Conservation (phyloP, 495 filamentous ascomycete genomes). For the Ascodesmis nigricans region DNA sequence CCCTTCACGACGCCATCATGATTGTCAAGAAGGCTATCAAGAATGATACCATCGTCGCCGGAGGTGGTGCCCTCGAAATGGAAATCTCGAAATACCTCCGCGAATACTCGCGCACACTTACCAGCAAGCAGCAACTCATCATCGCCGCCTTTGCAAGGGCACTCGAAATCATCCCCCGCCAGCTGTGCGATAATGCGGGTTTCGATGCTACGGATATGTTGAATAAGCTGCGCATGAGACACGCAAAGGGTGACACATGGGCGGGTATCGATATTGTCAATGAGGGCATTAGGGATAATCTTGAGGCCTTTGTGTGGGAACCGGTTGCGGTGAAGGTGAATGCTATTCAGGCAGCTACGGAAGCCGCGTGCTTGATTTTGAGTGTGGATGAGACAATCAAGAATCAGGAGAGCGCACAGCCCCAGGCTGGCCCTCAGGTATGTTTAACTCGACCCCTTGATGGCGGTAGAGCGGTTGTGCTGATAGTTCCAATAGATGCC, state of each 20-base stretch:
- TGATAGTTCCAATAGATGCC: slow-evolving; percentile 35
- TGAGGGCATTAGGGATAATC: slow-evolving; percentile 80
- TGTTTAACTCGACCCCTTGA: neutral
- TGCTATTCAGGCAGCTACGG: slow-evolving; percentile 84
- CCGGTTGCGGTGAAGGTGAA: slow-evolving; percentile 91
- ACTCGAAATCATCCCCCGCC: slow-evolving; percentile 85
- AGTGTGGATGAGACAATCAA: slow-evolving; percentile 94
- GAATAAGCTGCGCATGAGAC: slow-evolving; percentile 82
- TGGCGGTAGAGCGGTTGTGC: slow-evolving; percentile 1
- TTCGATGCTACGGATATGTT: slow-evolving; percentile 97
- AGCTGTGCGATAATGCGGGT: slow-evolving; percentile 93
- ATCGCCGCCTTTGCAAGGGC: slow-evolving; percentile 97
- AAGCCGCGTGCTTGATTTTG: slow-evolving; percentile 84
- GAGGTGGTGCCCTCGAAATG: slow-evolving; percentile 91
- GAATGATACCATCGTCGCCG: slow-evolving; percentile 83
- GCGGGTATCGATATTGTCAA: slow-evolving; percentile 86
- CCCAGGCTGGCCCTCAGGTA: slow-evolving; percentile 39
- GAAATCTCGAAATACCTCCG: slow-evolving; percentile 77
- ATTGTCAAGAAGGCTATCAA: slow-evolving; percentile 92
- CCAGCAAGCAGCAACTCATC: slow-evolving; percentile 86
- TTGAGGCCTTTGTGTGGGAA: slow-evolving; percentile 91
- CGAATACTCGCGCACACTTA: slow-evolving; percentile 75
- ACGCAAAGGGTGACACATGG: slow-evolving; percentile 75
- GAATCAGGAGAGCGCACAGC: slow-evolving; percentile 72
- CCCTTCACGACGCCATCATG: slow-evolving; percentile 97